These are phyloP conservation scores for Corynascus novoguineensis DNA, from an alignment of 495 filamentous ascomycete genomes.

Conservation along the genomic window DNA sequence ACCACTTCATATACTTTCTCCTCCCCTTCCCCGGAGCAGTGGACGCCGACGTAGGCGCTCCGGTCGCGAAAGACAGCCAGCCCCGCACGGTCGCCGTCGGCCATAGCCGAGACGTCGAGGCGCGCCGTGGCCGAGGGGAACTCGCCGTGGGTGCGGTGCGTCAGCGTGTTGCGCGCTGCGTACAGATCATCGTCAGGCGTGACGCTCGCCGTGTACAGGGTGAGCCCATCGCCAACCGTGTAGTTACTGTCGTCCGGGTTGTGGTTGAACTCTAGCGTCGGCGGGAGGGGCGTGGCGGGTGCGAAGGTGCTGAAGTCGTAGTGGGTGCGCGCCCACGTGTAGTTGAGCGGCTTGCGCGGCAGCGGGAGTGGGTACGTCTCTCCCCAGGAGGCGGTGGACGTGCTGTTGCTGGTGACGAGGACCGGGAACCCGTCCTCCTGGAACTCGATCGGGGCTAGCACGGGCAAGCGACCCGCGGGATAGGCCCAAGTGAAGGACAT, in stretches of 20 bases:
- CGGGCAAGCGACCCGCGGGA: neutral
- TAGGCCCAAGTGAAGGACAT: conserved; percentile 8
- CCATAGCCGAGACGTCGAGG: neutral
- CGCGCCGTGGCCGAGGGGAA: neutral
- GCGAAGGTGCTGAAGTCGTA: neutral
- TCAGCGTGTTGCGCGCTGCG: conserved; percentile 6
- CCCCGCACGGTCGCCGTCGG: neutral
- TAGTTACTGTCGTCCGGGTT: neutral
- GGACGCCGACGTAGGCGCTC: neutral
- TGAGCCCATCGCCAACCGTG: neutral
- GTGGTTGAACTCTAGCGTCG: conserved; percentile 3
- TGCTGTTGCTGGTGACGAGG: neutral
- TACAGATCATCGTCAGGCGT: neutral
- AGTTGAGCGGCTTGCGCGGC: neutral
- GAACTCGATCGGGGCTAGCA: neutral
- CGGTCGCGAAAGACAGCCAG: conserved; percentile 2
- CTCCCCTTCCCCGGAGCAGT: neutral
- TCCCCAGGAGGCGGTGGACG: neutral
- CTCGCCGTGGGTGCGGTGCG: conserved; percentile 3
- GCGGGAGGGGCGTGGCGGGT: neutral
- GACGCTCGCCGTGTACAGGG: neutral
- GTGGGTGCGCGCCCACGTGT: neutral
- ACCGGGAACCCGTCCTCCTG: neutral
- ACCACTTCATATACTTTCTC: neutral
- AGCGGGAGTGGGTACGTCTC: neutral